Evolutionary conservation across 768 basidiomycete genomes (phyloP).

Genomic region (Rubroboletus pulcherrimus): DNA sequence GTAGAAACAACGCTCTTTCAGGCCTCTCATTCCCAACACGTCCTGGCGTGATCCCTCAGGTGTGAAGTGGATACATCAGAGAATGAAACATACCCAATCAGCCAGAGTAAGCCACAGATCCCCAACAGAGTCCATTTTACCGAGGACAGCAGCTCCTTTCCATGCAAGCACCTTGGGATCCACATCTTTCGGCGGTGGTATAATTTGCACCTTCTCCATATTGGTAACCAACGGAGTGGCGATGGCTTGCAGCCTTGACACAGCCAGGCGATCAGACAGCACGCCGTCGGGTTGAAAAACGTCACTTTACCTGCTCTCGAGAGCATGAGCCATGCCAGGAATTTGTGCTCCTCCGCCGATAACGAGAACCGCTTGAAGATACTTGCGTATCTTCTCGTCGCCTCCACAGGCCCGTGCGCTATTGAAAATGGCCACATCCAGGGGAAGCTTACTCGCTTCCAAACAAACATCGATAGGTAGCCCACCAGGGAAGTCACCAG

Average conservation of each 20-base stretch:
- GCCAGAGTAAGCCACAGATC: slow-evolving; percentile 85
- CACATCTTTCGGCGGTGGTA: slow-evolving; percentile 91
- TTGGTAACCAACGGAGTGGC: slow-evolving; percentile 76
- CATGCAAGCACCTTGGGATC: slow-evolving; percentile 88
- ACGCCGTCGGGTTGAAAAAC: neutral
- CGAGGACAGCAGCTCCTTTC: slow-evolving; percentile 92
- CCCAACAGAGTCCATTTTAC: slow-evolving; percentile 83
- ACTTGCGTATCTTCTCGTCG: slow-evolving; percentile 87
- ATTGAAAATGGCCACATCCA: slow-evolving; percentile 92
- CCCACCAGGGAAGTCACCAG: slow-evolving; percentile 37
- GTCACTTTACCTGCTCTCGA: slow-evolving; percentile 71
- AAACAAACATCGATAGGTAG: slow-evolving; percentile 72
- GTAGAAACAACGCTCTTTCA: slow-evolving; percentile 81
- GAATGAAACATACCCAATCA: slow-evolving; percentile 70
- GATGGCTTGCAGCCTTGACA: slow-evolving; percentile 64
- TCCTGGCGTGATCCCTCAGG: slow-evolving; percentile 43
- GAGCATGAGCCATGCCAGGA: slow-evolving; percentile 78
- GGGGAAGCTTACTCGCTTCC: slow-evolving; percentile 85
- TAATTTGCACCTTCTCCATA: slow-evolving; percentile 87
- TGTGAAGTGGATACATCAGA: neutral
- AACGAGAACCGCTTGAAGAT: slow-evolving; percentile 82
- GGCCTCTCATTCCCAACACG: slow-evolving; percentile 70
- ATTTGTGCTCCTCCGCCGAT: slow-evolving; percentile 81
- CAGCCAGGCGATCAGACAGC: slow-evolving; percentile 4
- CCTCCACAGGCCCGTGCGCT: slow-evolving; percentile 83